Evolutionary conservation across 192 early-diverging fungal species (phyloP).

Genomic region (Backusella mclennaniae): DNA sequence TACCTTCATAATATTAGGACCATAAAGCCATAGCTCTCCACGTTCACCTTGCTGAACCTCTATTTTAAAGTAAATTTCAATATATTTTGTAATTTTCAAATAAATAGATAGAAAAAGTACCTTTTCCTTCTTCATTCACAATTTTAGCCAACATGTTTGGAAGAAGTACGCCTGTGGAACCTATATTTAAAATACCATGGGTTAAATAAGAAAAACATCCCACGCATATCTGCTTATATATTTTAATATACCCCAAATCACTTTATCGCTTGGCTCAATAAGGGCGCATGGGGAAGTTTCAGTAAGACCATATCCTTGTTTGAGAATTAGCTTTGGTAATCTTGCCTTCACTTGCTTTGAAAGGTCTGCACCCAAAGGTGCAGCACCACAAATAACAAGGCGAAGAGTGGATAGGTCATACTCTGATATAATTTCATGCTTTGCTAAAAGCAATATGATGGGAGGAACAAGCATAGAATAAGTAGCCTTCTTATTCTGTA

Average conservation of each 20-base stretch:
- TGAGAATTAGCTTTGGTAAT: conserved; percentile 32
- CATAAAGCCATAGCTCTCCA: conserved; percentile 79
- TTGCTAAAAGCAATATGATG: conserved; percentile 62
- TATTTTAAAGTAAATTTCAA: background rate
- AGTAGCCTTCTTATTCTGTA: conserved; percentile 67
- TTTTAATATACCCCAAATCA: conserved; percentile 50
- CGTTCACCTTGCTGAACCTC: conserved; percentile 50
- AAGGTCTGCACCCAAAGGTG: conserved; percentile 61
- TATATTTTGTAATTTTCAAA: background rate
- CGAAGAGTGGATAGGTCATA: conserved; percentile 60
- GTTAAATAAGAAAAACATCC: conserved; percentile 32
- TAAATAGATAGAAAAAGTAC: background rate
- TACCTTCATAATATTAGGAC: conserved; percentile 78
- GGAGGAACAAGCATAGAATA: conserved; percentile 82
- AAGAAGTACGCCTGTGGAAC: conserved; percentile 68
- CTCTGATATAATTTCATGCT: conserved; percentile 60
- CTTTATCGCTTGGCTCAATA: conserved; percentile 27
- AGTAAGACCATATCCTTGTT: conserved; percentile 74
- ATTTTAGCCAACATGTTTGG: conserved; percentile 73
- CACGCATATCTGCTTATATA: conserved; percentile 74
- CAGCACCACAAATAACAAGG: conserved; percentile 59
- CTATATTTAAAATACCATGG: conserved; percentile 27
- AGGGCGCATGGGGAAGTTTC: conserved; percentile 59
- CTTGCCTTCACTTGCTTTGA: conserved; percentile 28
- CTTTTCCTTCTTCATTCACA: conserved; percentile 68